Evolutionary conservation across 169 alveolate species (phyloP).

Genomic region (Babesia caballi): DNA sequence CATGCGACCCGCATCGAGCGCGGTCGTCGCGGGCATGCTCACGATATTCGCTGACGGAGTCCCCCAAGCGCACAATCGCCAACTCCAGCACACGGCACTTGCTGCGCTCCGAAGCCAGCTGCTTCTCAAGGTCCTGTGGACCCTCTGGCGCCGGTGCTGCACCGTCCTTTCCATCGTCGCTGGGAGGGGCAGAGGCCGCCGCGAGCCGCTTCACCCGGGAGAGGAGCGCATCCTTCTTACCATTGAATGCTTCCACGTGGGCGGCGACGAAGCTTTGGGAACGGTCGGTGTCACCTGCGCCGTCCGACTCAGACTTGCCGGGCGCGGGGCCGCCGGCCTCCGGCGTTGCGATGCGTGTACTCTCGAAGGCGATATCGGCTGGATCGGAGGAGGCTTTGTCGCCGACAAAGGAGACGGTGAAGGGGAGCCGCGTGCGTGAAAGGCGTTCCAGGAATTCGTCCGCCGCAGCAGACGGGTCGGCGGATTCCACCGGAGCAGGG

Average conservation of each 20-base stretch:
- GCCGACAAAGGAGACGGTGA: background rate
- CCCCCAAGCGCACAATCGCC: background rate
- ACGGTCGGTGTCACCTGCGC: background rate
- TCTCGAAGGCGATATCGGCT: background rate
- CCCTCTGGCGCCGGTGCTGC: background rate
- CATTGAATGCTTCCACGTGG: constrained; percentile 35
- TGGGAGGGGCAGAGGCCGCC: background rate
- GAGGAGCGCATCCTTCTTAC: constrained; percentile 18
- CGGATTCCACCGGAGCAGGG: background rate
- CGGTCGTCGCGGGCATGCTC: background rate
- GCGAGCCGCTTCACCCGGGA: background rate
- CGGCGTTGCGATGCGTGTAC: background rate
- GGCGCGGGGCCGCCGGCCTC: background rate
- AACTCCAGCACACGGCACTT: constrained; percentile 1
- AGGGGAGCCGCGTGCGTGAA: background rate
- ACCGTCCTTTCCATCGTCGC: background rate
- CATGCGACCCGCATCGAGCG: background rate
- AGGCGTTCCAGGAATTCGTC: background rate
- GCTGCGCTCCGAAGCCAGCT: background rate
- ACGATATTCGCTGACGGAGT: background rate
- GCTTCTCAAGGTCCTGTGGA: too few relatives aligned
- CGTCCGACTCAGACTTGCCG: background rate
- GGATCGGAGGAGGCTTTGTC: background rate
- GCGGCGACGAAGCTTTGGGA: background rate
- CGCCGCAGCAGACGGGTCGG: background rate